phyloP scores from a whole-genome alignment of 225 moss, liverwort and hornwort species.

The Lunularia cruciata region DNA sequence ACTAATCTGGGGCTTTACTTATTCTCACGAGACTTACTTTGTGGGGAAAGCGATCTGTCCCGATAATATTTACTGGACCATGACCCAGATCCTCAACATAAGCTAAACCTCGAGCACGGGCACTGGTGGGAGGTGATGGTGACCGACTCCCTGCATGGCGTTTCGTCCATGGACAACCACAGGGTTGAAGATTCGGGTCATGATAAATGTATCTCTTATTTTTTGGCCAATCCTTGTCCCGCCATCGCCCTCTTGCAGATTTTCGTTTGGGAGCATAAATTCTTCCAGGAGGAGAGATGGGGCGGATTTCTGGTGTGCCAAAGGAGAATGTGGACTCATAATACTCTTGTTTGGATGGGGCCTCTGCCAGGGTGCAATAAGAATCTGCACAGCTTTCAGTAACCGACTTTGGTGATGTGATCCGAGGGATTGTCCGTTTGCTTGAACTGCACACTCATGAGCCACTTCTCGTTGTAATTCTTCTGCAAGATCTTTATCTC shows the following conservation, averaged over 20 bases:
- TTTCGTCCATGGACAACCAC: slow-evolving; percentile 12
- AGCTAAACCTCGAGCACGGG: slow-evolving; percentile 12
- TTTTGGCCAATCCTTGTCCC: slow-evolving; percentile 23
- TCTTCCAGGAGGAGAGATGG: slow-evolving; percentile 24
- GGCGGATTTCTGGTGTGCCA: neutral
- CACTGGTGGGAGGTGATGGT: slow-evolving; percentile 8
- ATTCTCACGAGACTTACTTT: neutral
- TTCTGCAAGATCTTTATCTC: neutral
- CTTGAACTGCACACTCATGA: slow-evolving; percentile 9
- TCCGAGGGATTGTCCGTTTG: neutral
- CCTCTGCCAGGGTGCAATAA: slow-evolving; percentile 8
- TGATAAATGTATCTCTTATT: slow-evolving; percentile 18
- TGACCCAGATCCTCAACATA: slow-evolving; percentile 15
- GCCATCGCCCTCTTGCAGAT: slow-evolving; percentile 4
- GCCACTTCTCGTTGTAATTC: slow-evolving; percentile 10
- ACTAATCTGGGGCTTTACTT: slow-evolving; percentile 6
- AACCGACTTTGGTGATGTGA: neutral
- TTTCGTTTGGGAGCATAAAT: slow-evolving; percentile 17
- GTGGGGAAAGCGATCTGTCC: slow-evolving; percentile 17
- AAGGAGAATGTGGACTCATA: slow-evolving; percentile 18
- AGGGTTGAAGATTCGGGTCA: slow-evolving; percentile 22
- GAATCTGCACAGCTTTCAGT: slow-evolving; percentile 15
- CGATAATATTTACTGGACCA: slow-evolving; percentile 26
- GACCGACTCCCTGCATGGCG: slow-evolving; percentile 21
- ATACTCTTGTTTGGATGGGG: slow-evolving; percentile 1